Evolutionary conservation across 345 rosid genomes (phyloP).

Genomic region (Eucalyptus lansdowneana): DNA sequence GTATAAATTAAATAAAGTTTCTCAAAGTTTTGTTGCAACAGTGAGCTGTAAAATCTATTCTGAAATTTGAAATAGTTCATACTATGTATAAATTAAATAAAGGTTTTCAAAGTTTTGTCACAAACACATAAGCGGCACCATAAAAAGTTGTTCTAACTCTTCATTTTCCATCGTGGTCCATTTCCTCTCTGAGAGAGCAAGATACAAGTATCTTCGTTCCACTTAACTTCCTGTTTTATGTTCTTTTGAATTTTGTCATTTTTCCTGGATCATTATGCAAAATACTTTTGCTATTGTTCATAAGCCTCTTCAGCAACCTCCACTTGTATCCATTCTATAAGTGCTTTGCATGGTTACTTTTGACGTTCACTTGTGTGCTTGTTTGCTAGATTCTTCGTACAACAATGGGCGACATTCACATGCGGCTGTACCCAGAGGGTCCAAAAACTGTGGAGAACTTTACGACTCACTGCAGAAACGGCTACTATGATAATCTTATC

Average conservation of each 20-base stretch:
- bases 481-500: slow-evolving; percentile 90
- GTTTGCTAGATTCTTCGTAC: slow-evolving; percentile 62
- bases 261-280: not conserved
- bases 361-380: not conserved
- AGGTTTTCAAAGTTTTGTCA: not conserved
- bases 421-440: slow-evolving; percentile 95
- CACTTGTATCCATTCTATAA: not conserved
- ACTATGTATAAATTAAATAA: not conserved
- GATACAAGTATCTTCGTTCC: not conserved
- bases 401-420: slow-evolving; percentile 85
- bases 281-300: not conserved
- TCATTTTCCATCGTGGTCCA: not conserved
- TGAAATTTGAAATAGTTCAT: no score
- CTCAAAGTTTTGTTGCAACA: no score
- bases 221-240: not conserved
- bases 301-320: not conserved
- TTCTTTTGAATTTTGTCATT: not conserved
- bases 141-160: not conserved
- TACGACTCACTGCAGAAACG: slow-evolving; percentile 86
- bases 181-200: not conserved
- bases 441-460: slow-evolving; percentile 99
- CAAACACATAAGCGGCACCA: not conserved
- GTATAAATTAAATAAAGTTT: no score
- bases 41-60: no score
- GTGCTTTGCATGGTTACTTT: not conserved